Percentiles rank a stretch among this genome's conserved stretches.
phyloP scores from a whole-genome alignment of 2,329 filamentous ascomycete species.

The Teratosphaeriaceae sp. region DNA sequence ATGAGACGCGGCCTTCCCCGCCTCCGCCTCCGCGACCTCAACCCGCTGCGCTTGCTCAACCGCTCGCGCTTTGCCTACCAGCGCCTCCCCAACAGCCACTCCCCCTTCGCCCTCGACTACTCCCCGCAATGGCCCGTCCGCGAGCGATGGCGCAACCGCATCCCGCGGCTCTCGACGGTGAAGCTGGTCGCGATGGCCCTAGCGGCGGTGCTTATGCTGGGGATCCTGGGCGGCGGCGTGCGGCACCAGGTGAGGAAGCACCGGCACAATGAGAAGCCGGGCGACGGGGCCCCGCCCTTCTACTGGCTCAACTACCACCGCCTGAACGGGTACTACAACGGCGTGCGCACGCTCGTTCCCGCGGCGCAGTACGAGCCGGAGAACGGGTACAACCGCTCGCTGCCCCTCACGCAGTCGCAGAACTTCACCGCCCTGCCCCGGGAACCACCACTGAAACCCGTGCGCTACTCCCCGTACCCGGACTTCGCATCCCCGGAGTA shows the following conservation, averaged over 20 bases:
- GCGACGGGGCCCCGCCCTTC: constrained; percentile 30
- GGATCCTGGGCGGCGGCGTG: constrained; percentile 37
- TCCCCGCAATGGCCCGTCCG: constrained; percentile 35
- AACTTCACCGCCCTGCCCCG: constrained; percentile 11
- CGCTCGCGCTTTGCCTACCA: too few relatives aligned
- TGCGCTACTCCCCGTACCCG: constrained; percentile 41
- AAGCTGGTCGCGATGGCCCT: constrained; percentile 36
- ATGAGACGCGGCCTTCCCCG: too few relatives aligned
- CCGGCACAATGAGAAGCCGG: constrained; percentile 22
- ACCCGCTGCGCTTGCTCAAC: constrained; percentile 40
- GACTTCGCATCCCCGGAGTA: constrained; percentile 38
- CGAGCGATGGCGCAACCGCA: constrained; percentile 15
- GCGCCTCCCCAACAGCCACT: too few relatives aligned
- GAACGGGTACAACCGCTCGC: constrained; percentile 38
- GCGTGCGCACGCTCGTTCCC: constrained; percentile 40
- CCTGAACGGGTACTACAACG: constrained; percentile 43
- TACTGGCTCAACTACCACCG: constrained; percentile 41
- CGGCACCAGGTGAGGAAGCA: constrained; percentile 25
- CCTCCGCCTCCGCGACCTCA: constrained; percentile 37
- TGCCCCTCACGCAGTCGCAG: constrained; percentile 21
- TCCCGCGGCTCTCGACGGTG: constrained; percentile 33
- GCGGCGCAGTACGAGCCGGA: constrained; percentile 37
- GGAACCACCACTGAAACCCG: constrained; percentile 29
- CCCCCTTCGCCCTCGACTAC: constrained; percentile 22
- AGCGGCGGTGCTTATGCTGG: constrained; percentile 32